phyloP scores from a whole-genome alignment of 1,139 yeast species.

The Pichia sp. region DNA sequence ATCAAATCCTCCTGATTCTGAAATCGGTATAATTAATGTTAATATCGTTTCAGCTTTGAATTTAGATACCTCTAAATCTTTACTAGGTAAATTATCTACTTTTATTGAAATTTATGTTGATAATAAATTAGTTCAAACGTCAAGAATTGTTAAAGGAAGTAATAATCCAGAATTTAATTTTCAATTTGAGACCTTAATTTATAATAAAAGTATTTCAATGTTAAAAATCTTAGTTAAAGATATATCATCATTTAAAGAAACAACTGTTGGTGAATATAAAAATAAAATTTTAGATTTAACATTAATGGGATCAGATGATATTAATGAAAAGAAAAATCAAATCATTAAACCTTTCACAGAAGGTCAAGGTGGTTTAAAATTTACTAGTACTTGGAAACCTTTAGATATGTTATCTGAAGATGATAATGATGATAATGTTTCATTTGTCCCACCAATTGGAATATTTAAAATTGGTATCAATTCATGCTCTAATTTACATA shows the following conservation, averaged over 20 bases:
- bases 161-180: slow-evolving; percentile 73
- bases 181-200: slow-evolving; percentile 52
- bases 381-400: slow-evolving; percentile 69
- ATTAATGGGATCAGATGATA: slow-evolving; percentile 24
- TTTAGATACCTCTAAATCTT: slow-evolving; percentile 57
- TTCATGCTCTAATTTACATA: slow-evolving; percentile 48
- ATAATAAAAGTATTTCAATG: slow-evolving; percentile 51
- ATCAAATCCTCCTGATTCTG: slow-evolving; percentile 48
- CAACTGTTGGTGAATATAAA: slow-evolving; percentile 47
- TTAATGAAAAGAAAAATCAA: slow-evolving; percentile 37
- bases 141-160: slow-evolving; percentile 57
- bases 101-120: slow-evolving; percentile 57
- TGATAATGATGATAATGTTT: slow-evolving; percentile 38
- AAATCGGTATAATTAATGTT: slow-evolving; percentile 67
- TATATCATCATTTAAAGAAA: slow-evolving; percentile 39
- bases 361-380: slow-evolving; percentile 46
- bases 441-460: slow-evolving; percentile 56
- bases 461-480: slow-evolving; percentile 55
- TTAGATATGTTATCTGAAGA: slow-evolving; percentile 48
- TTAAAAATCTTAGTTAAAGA: slow-evolving; percentile 55
- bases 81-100: slow-evolving; percentile 67
- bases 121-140: slow-evolving; percentile 44
- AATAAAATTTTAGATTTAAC: slow-evolving; percentile 46
- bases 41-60: slow-evolving; percentile 67
- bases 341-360: slow-evolving; percentile 36